Evolutionary conservation across 768 basidiomycete species (phyloP), one percentile per base, ranked within the genome.

Genomic region (Sarcodon sp.): DNA sequence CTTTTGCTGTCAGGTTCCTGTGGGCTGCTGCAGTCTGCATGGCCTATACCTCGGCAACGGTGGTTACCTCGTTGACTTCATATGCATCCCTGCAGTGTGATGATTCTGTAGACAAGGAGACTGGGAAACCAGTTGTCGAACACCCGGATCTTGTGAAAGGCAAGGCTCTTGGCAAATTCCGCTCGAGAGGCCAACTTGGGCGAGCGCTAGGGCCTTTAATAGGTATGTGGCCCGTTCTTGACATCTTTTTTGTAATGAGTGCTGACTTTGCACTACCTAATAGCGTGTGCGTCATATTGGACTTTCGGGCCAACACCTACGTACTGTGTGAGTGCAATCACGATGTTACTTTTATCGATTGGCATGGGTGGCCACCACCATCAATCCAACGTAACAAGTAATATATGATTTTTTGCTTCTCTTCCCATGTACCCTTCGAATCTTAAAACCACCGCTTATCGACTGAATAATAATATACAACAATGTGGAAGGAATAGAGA

Each of bases 41-140:
- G 66, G 90, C 91, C 4, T 96, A 91, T 68, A 96, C 94, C 4
- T 87, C 83, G 51, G 93, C 94, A 4, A 96, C 91, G 1, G 93
- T 96, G 45, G 94, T 99, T 52, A 97, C 87, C 59, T 79, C 88
- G 7, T 69, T 99, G 54, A 99, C 91, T 35, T 82, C 92, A 21
- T 79, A 83, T 53, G 94, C 93, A 8, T 92, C 90, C 11, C 61
- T 92, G 54, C 90, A 93, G 64, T 92, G 89, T 53, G 87, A 94
- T 58, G 87, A 91, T 31, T 72, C 64, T 10, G 61, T 75, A 12
- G 39, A 41, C 39, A 15, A 13, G 39, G 39, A 16, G 1, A 79
- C 76, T 0, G 78, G 77, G 7, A 80, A 84, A 58, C 63, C 72
- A 0, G n/a, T 16, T 15, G 53, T 61, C 7, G 65, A 69, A 52